phyloP scores from a whole-genome alignment of 176 grass and related monocot species.

The Oryza meyeriana region DNA sequence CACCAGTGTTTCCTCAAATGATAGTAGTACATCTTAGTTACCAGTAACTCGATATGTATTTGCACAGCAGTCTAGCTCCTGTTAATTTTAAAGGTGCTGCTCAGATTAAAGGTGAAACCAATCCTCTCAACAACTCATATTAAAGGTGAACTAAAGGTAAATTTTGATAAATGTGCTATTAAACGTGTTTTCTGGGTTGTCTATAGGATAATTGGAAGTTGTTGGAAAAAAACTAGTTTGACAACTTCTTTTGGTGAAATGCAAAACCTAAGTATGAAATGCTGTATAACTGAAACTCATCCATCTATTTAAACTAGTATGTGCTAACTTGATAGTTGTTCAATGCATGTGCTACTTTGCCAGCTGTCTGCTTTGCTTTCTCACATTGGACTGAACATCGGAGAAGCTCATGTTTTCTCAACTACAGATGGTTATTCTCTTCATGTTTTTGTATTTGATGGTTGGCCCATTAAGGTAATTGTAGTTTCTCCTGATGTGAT shows the following conservation, averaged over 20 bases:
- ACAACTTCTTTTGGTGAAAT: no score
- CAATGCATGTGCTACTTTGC: not conserved
- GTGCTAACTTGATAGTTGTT: not conserved
- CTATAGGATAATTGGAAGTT: no score
- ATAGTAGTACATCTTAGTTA: not conserved
- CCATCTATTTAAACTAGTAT: not conserved
- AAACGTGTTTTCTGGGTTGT: no score
- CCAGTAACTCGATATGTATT: not conserved
- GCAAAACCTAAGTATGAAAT: no score
- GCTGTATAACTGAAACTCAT: not conserved
- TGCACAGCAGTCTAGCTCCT: not conserved
- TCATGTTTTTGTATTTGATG: slow-evolving; percentile 80
- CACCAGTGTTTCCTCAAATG: not conserved
- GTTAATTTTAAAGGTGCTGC: not conserved
- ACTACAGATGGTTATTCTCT: slow-evolving; percentile 82
- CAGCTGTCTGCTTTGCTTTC: slow-evolving; percentile 76
- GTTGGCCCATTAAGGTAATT: no score
- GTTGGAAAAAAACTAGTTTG: no score
- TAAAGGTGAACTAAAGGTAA: not conserved
- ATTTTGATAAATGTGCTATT: no score
- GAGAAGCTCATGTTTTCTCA: slow-evolving; percentile 82
- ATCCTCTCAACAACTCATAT: not conserved
- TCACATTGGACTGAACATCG: slow-evolving; percentile 79
- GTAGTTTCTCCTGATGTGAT: no score
- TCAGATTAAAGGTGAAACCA: not conserved